Evolutionary conservation across 75 land plant genomes (phyloP), one percentile per base, ranked within the genome.

Genomic region (Sequoia sempervirens): DNA sequence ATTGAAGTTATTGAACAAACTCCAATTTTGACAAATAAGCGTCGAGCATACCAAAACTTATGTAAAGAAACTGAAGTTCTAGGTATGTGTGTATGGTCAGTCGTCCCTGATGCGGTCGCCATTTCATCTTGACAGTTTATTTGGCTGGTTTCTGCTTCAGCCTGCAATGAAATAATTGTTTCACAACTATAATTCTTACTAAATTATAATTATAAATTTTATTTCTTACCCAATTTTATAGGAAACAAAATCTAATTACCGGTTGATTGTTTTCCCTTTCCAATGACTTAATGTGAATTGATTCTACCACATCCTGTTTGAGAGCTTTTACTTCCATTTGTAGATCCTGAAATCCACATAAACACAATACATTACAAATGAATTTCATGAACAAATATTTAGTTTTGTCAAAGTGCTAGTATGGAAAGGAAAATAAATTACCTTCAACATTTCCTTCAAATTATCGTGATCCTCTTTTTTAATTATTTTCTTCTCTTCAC

Each of bases 361-460:
- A 47, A 20, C 9, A 75, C 2, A 75, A 38, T 15, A 8, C 43
- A 38, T 9, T 18, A 38, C 15, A 75, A 40, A 18, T 78, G 13
- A 45, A 45, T 43, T 26, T 45, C 36, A 8, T 4, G 13, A 78
- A n/a, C 28, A 3, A 43, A 23, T 41, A 38, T 23, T 6, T 45
- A 78, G 46, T 9, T 41, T n/a, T 23, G 7, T 1, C 1, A 45
- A 40, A 23, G n/a, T 61, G 66, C 28, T 61, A 78, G 80, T 26
- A 78, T n/a, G 10, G 26, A 3, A n/a, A n/a, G 32, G 28, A 40
- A 43, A 45, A 78, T 3, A 78, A 45, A 4, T 2, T 43, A 78
- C 80, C 80, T 78, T 45, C 1, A 78, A 47, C 50, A 18, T 78
- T 45, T 78, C 80, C 4, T 45, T 78, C 28, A 78, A 78, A 45